These are phyloP conservation scores for Hymenoscyphus repandus DNA, from an alignment of 2,329 filamentous ascomycete genomes.

Conservation along the genomic window DNA sequence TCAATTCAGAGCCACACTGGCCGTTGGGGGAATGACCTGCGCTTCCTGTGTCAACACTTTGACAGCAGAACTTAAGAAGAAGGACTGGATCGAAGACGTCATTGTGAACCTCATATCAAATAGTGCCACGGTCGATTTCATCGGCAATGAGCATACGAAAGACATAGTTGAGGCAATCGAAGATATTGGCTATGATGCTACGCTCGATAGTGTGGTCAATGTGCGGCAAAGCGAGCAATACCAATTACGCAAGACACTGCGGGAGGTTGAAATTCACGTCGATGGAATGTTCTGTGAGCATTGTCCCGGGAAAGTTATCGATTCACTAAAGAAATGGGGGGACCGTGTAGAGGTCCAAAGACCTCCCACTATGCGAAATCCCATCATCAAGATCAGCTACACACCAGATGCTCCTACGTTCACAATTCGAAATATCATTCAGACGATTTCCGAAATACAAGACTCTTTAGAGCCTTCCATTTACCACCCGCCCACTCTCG, in stretches of 20 bases:
- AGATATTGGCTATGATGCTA: constrained; percentile 61
- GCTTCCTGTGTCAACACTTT: constrained; percentile 47
- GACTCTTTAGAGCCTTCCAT: constrained; percentile 61
- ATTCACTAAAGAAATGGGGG: constrained; percentile 48
- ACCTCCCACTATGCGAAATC: constrained; percentile 52
- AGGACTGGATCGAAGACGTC: constrained; percentile 44
- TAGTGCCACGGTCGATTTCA: constrained; percentile 43
- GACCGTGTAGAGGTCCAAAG: constrained; percentile 44
- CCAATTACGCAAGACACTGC: background rate
- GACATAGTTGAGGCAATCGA: constrained; percentile 46
- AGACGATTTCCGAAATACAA: constrained; percentile 61
- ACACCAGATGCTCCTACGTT: constrained; percentile 60
- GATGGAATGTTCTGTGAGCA: constrained; percentile 72
- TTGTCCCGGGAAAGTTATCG: constrained; percentile 56
- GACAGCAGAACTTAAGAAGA: constrained; percentile 40
- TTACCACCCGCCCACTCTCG: constrained; percentile 75
- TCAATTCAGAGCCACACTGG: constrained; percentile 44
- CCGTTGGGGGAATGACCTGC: constrained; percentile 54
- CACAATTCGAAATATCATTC: constrained; percentile 71
- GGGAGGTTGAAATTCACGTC: constrained; percentile 55
- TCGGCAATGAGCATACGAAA: constrained; percentile 38
- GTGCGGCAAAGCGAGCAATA: constrained; percentile 23
- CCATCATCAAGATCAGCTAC: constrained; percentile 68
- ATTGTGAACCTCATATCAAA: constrained; percentile 48
- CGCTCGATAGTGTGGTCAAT: constrained; percentile 46